Base-by-base conservation (phyloP, 176 grass and related monocot genomes). In the Poa annua region DNA sequence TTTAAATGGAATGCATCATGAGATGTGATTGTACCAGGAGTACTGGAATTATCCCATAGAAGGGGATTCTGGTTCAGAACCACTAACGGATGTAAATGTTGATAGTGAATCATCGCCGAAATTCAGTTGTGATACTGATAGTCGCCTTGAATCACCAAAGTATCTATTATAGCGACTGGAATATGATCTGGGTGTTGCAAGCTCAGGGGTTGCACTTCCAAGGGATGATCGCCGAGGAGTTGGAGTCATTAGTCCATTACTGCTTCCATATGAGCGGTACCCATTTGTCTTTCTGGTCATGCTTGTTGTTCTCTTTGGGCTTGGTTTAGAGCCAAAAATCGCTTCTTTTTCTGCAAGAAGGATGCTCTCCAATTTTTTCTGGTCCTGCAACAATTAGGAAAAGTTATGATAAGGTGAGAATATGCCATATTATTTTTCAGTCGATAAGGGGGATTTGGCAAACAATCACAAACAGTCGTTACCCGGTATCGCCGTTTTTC, bases 31-130 rank as follows among this genome's bases (percentile, higher is more conserved):
- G 66, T 85, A 93, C 88, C 85, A 56, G 56, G 29, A 86, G 26
- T 74, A 66, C 26, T 55, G 3, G 22, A 83, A 72, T 86, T 70
- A 88, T 76, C 85, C 67, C 68, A 85, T 79, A 71, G 87, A 92
- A 25, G 87, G 93, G 25, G 93, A 99, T 86, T 99, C 93, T 3
- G 97, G 93, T 90, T 99, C 97, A 24, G 97, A 99, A 62, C 93
- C 97, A 50, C 97, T 99, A 73, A 99, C 83, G 35, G 97, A 99
- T 49, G 97, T 99, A 88, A 99, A 95, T 78, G 97, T 96, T 0
- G 93, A 99, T 82, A 92, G 47, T 0, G 93, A 94, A 82, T 99
- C 97, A 15, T 96, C 93, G 54, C 87, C 91, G 2, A 96, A 99
- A 61, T 94, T 96, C 81, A 94, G 22, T 35, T 92, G 91, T 17